Evolutionary conservation across 495 filamentous ascomycete species (phyloP), one percentile per base, ranked within the genome.

Genomic region (Peziza echinospora): DNA sequence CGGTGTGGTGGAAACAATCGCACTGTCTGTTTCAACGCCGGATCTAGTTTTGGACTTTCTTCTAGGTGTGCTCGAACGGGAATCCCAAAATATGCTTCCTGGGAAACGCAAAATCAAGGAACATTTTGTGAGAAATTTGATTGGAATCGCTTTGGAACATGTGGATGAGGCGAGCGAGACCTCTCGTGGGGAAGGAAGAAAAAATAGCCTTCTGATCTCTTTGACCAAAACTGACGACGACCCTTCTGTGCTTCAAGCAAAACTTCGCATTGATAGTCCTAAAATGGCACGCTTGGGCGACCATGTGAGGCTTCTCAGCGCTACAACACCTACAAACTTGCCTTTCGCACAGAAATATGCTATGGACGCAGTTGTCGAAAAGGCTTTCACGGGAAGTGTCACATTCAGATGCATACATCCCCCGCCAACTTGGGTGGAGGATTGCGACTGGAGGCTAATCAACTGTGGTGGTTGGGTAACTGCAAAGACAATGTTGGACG

Each of bases 61-160:
- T 1, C 53, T 70, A 7, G 65, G 59, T 42, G 59, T 54, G 5
- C 59, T 71, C 3, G 65, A 68, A 41, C 59, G 48, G 0, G 63
- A 66, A 49, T 61, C 54, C 39, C 41, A 47, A 10, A 59, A 66
- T 1, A 44, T 69, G 3, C 47, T 71, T 1, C 24, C 57, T 8
- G 63, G 52, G n/a, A 48, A 60, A 0, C 60, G 58, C 3, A 41
- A 45, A 2, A 44, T 61, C 3, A 51, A 62, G 1, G 47, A 55
- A 5, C 57, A 63, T 46, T 63, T 66, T 46, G 56, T 63, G 1
- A 50, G 49, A 26, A 65, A 64, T 45, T 25, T 61, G 3, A 62
- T 67, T 34, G 67, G 63, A 2, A 66, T 71, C 26, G 65, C 67
- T 7, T 41, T 71, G 3, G 68, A 72, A 28, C 66, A 70, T 45